A percentile compares a stretch with the other conserved stretches of the same genome.
These are phyloP conservation scores for Myrica gale DNA, from an alignment of 306 rosid genomes.

Conservation along the genomic window DNA sequence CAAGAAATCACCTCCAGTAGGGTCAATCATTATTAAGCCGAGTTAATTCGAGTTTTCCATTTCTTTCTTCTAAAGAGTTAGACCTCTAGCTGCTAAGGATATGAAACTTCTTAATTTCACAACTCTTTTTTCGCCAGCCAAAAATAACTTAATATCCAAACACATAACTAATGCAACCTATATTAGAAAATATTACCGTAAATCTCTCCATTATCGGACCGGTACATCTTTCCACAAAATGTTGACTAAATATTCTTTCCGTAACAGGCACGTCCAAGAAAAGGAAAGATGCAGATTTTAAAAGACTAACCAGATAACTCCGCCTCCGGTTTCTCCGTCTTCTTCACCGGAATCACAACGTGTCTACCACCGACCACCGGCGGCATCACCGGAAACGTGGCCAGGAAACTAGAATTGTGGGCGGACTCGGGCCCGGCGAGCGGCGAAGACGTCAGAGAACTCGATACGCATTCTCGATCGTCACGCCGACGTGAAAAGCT, in stretches of 20 bases:
- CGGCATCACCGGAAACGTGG: not conserved
- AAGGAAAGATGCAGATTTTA: not conserved
- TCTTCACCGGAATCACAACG: slow-evolving; percentile 17
- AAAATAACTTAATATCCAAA: not conserved
- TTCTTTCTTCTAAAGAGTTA: no score
- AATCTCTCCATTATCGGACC: not conserved
- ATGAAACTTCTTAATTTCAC: not conserved
- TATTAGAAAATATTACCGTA: not conserved
- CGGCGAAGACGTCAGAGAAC: slow-evolving; percentile 29
- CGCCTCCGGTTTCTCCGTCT: slow-evolving; percentile 16
- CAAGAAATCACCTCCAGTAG: no score
- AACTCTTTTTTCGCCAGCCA: not conserved
- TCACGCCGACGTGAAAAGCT: slow-evolving; percentile 15
- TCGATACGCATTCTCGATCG: slow-evolving; percentile 27
- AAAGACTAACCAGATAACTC: slow-evolving; percentile 33
- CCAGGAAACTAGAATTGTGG: not conserved
- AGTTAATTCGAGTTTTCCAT: no score
- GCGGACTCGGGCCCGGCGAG: slow-evolving; percentile 1
- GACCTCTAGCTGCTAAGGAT: no score
- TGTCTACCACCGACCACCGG: slow-evolving; percentile 24
- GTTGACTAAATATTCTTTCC: not conserved
- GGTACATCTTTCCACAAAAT: no score
- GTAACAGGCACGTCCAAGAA: not conserved
- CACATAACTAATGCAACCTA: not conserved
- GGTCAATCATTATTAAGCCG: no score